Evolutionary conservation across 169 alveolate genomes (phyloP).

Genomic region (Cardiosporidium cionae): DNA sequence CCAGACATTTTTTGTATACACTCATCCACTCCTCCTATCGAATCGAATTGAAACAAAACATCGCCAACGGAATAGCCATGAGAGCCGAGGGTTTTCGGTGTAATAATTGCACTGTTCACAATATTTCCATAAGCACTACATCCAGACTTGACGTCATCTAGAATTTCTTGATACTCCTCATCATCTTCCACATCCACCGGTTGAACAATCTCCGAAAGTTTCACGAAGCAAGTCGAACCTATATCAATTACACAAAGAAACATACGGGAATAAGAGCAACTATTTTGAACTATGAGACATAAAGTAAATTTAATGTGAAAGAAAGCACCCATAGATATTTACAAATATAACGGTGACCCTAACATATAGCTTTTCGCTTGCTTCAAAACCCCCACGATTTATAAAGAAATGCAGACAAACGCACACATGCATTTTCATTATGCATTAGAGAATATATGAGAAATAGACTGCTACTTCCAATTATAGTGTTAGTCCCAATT

Average conservation of each 20-base stretch:
- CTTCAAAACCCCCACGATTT: background rate
- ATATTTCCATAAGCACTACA: constrained; percentile 9
- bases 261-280: background rate
- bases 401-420: background rate
- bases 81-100: constrained; percentile 10
- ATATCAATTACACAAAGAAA: background rate
- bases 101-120: background rate
- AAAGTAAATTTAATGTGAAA: background rate
- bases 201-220: constrained; percentile 12
- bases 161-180: constrained; percentile 26
- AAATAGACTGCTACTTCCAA: background rate
- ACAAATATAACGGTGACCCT: too few species aligned
- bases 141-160: constrained; percentile 26
- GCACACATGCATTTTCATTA: background rate
- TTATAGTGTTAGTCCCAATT: too few species aligned
- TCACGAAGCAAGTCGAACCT: constrained; percentile 25
- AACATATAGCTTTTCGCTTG: too few species aligned
- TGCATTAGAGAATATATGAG: background rate
- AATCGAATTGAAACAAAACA: constrained; percentile 8
- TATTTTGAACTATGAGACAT: background rate
- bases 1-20: constrained; percentile 7
- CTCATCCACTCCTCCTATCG: constrained; percentile 4
- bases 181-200: constrained; percentile 1
- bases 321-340: too few species aligned
- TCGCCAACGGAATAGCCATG: constrained; percentile 23